Percentiles rank a stretch among this genome's conserved stretches.
Conservation (phyloP, 148 eudicot genomes). For the Pharnaceum exiguum region DNA sequence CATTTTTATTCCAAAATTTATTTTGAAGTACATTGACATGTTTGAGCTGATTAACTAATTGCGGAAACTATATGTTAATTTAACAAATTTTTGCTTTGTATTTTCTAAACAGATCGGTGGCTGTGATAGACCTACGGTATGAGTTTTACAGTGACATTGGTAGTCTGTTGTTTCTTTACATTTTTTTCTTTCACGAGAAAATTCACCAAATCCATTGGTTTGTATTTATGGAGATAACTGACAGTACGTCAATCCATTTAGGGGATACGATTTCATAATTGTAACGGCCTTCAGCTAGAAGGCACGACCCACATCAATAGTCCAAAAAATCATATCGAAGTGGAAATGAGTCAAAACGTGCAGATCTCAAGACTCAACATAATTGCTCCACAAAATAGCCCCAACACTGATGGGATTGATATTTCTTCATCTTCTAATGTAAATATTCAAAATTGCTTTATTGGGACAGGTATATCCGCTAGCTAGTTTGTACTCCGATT, state of each 20-base stretch:
- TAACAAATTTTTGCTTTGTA: too few relatives aligned
- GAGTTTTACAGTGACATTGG: too few relatives aligned
- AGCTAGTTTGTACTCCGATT: background rate
- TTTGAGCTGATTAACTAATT: too few relatives aligned
- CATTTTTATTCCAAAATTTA: too few relatives aligned
- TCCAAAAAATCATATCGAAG: conserved; percentile 38
- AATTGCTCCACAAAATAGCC: conserved; percentile 31
- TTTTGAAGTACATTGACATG: too few relatives aligned
- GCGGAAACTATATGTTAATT: too few relatives aligned
- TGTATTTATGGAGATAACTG: background rate
- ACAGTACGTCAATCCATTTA: background rate
- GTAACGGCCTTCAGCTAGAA: conserved; percentile 31
- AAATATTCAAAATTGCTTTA: conserved; percentile 6
- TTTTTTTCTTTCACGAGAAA: too few relatives aligned
- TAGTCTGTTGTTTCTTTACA: too few relatives aligned
- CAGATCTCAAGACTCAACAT: conserved; percentile 20
- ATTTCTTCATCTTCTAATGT: conserved; percentile 12
- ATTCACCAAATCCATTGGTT: too few relatives aligned
- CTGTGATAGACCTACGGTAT: background rate
- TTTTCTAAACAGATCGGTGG: too few relatives aligned
- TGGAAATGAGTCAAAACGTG: conserved; percentile 18
- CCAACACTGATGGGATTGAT: conserved; percentile 44
- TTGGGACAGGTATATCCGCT: conserved; percentile 26
- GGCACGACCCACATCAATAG: conserved; percentile 44
- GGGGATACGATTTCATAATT: conserved; percentile 38